Evolutionary conservation across 176 grass and related monocot species (phyloP).

Genomic region (Aechmea fasciata): DNA sequence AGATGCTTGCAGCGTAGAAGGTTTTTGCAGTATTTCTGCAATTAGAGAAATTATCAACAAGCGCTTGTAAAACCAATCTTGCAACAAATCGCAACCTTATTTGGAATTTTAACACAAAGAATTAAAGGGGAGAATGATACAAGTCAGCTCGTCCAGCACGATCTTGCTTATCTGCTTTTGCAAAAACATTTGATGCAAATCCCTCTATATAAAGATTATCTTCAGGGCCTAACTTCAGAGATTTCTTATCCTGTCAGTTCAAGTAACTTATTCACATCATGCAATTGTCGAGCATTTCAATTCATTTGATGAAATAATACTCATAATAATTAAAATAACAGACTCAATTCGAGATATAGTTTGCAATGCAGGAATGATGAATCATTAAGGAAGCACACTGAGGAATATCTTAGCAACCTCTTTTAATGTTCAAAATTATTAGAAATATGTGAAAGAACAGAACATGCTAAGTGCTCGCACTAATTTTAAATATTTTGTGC

Average conservation of each 20-base stretch:
- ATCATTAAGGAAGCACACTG: no score
- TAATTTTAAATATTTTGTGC: no score
- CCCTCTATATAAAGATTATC: conserved; percentile 88
- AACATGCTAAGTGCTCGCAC: no score
- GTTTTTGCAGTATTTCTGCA: conserved; percentile 95
- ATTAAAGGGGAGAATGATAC: conserved; percentile 33
- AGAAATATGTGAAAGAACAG: no score
- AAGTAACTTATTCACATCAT: no score
- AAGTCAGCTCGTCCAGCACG: conserved; percentile 86
- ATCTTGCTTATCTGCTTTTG: conserved; percentile 99
- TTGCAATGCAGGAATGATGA: no score
- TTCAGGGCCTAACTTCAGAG: conserved; percentile 56
- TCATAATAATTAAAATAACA: no score
- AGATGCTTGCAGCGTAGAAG: conserved; percentile 95
- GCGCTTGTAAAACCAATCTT: conserved; percentile 6
- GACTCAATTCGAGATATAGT: no score
- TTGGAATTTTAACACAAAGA: conserved; percentile 1
- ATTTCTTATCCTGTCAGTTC: conserved; percentile 68
- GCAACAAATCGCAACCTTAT: conserved; percentile 2
- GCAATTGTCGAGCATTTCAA: no score
- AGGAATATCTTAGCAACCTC: no score
- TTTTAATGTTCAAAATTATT: no score
- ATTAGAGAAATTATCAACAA: conserved; percentile 9
- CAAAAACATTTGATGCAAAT: conserved; percentile 86
- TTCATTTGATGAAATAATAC: no score